A percentile compares a stretch with the other conserved stretches of the same genome.
phyloP scores from a whole-genome alignment of 2,329 filamentous ascomycete species.

The Aspergillus fijiensis region DNA sequence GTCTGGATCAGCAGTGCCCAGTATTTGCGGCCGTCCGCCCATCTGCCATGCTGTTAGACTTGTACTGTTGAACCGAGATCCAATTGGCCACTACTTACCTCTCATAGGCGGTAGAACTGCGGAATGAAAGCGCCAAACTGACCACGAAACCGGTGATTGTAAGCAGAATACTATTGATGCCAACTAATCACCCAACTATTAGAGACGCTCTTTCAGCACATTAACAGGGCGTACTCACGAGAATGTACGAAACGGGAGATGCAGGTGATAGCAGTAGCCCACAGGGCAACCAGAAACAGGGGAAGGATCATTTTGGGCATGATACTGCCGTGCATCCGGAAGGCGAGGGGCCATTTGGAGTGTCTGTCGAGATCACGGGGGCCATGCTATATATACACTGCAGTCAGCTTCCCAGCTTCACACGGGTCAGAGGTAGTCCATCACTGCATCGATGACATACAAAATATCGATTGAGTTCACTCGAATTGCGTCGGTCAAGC shows the following conservation, averaged over 20 bases:
- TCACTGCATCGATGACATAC: slow-evolving; percentile 36
- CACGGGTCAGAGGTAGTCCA: background rate
- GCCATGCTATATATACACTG: slow-evolving; percentile 27
- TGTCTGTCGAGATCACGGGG: slow-evolving; percentile 70
- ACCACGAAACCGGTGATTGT: slow-evolving; percentile 81
- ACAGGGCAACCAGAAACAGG: slow-evolving; percentile 59
- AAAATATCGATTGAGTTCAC: slow-evolving; percentile 63
- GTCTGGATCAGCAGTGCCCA: slow-evolving; percentile 60
- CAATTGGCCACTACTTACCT: slow-evolving; percentile 41
- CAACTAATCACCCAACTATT: slow-evolving; percentile 37
- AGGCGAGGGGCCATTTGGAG: slow-evolving; percentile 73
- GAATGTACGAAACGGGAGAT: slow-evolving; percentile 51
- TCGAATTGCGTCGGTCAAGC: slow-evolving; percentile 29
- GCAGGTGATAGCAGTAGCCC: slow-evolving; percentile 65
- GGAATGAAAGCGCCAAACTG: slow-evolving; percentile 74
- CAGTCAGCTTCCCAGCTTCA: background rate
- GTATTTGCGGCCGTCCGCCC: slow-evolving; percentile 63
- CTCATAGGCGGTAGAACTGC: slow-evolving; percentile 75
- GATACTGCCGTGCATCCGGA: slow-evolving; percentile 74
- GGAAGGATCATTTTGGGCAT: slow-evolving; percentile 73
- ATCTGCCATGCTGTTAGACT: slow-evolving; percentile 31
- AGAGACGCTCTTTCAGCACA: slow-evolving; percentile 5
- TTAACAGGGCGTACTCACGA: slow-evolving; percentile 26
- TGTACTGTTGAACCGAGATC: background rate
- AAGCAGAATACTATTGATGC: slow-evolving; percentile 66